Evolutionary conservation across 805 yeast genomes (phyloP), one percentile per base, ranked within the genome.

Genomic region (Candida rishiriensis): DNA sequence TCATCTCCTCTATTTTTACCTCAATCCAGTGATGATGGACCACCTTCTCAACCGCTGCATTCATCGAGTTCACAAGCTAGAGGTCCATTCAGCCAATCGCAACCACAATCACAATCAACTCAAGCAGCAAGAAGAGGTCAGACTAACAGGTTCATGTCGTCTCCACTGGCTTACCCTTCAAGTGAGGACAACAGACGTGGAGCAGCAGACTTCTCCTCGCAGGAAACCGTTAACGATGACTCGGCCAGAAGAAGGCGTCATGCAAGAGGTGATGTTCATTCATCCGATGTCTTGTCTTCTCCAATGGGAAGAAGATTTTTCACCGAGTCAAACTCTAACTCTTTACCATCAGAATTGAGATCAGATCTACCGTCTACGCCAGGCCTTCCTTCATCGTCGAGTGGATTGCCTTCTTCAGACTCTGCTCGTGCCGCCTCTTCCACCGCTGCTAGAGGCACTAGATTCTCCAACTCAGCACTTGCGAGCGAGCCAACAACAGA

Each of bases 231-330:
- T 52, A 76, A 74, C 39, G 72, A 66, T 10, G 72, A 67, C 46
- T 54, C 72, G 40, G 64, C 68, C 28, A 64, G 72, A 35, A 63
- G 79, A 47, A 72, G 84, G 41, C 72, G 63, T 30, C 62, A 73
- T 45, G 70, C 79, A 44, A 78, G 97, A 67, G 88, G 93, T 53
- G 96, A 89, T 60, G 72, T 88, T 41, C 83, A 83, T 59, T 77
- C 83, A 0, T 72, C 83, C 0, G 95, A 86, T 42, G 58, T 69
- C 44, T 64, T 77, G n/a, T 76, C 88, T 0, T 81, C 95, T 3
- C 89, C 93, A 29, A 71, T 72, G 59, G 66, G 79, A 47, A 69
- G 89, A 58, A 70, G 89, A 52, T 71, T 79, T 46, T 78, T 83
- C 43, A 75, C 76, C 34, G 79, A 76, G 38, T 52, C 60, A 12